phyloP scores from a whole-genome alignment of 257 asterid species.

The Voacanga thouarsii region DNA sequence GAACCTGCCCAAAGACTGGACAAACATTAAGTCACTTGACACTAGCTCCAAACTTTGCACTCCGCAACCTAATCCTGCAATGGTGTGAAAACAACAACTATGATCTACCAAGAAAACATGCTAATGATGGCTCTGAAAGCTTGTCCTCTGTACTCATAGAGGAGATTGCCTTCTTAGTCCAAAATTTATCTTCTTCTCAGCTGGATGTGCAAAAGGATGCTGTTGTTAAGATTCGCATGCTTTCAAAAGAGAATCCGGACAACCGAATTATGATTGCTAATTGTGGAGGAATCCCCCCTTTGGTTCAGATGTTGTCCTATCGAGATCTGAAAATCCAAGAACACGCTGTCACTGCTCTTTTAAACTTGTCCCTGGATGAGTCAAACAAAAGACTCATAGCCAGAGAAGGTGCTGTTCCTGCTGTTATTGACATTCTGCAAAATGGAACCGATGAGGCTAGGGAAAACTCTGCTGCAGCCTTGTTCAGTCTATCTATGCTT shows the following conservation, averaged over 20 bases:
- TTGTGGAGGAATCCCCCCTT: slow-evolving; percentile 57
- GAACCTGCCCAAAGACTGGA: slow-evolving; percentile 65
- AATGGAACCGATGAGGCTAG: slow-evolving; percentile 54
- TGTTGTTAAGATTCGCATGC: slow-evolving; percentile 41
- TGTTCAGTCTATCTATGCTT: slow-evolving; percentile 54
- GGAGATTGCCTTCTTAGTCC: slow-evolving; percentile 45
- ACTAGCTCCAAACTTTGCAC: slow-evolving; percentile 58
- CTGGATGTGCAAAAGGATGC: slow-evolving; percentile 40
- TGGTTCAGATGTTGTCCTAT: slow-evolving; percentile 40
- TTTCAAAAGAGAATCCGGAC: slow-evolving; percentile 66
- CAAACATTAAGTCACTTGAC: slow-evolving; percentile 46
- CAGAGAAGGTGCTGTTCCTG: slow-evolving; percentile 56
- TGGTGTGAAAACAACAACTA: slow-evolving; percentile 55
- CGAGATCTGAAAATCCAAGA: slow-evolving; percentile 50
- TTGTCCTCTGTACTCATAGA: slow-evolving; percentile 48
- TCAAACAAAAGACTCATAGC: slow-evolving; percentile 53
- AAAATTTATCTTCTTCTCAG: slow-evolving; percentile 33
- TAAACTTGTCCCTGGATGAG: slow-evolving; percentile 41
- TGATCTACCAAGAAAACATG: slow-evolving; percentile 44
- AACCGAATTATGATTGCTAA: slow-evolving; percentile 50
- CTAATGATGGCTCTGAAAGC: slow-evolving; percentile 35
- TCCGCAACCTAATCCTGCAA: slow-evolving; percentile 48
- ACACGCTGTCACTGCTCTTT: slow-evolving; percentile 49
- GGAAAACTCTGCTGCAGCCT: slow-evolving; percentile 64
- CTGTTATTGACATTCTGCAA: slow-evolving; percentile 41